Base-by-base conservation (phyloP, 2,329 filamentous ascomycete species). In the Exophiala bonariae region DNA sequence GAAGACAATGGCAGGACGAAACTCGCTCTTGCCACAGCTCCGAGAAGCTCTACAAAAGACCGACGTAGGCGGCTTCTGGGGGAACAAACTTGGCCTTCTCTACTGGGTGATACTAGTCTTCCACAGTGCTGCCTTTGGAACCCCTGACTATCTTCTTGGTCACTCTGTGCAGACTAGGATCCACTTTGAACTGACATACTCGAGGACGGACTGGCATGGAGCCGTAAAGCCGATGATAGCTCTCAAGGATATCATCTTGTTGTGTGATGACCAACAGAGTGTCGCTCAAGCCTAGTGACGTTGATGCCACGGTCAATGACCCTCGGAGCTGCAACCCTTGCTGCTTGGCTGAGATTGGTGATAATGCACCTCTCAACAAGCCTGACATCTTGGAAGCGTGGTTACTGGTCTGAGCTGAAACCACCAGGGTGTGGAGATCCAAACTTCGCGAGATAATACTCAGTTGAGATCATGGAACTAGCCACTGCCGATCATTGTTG, bases 21-120 rank as follows among this genome's bases (percentile, higher is more conserved):
- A 40, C 1, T 23, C 31, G 3, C 30, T 52, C 16, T 14, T 49
- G n/a, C n/a, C 18, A 11, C 34, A 30, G 4, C 36, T 45, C 18
- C 35, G 41, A 34, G 41, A 28, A 10, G 45, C 45, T 4, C 39
- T 52, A 16, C 28, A 48, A 4, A 49, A 26, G 13, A 52, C 49
- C 14, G 44, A 44, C 10, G 14, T 45, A 17, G 49, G 30, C 10
- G 31, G 26, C 8, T 32, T 49, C 7, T 52, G 49, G 49, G 36
- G 28, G 4, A 49, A 42, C 26, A 44, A 52, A 11, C 35, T 49
- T 17, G 49, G 49, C 3, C 45, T 49, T 5, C 44, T 52, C 5
- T 52, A 52, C 28, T 52, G 38, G 35, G 41, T 52, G 16, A 33
- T 41, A 16, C 17, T 52, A n/a, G 37, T 52, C 10, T 52, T 48